Percentiles rank a stretch among this genome's conserved stretches.
Conservation (phyloP, 805 yeast species). For the Lachancea sp. region DNA sequence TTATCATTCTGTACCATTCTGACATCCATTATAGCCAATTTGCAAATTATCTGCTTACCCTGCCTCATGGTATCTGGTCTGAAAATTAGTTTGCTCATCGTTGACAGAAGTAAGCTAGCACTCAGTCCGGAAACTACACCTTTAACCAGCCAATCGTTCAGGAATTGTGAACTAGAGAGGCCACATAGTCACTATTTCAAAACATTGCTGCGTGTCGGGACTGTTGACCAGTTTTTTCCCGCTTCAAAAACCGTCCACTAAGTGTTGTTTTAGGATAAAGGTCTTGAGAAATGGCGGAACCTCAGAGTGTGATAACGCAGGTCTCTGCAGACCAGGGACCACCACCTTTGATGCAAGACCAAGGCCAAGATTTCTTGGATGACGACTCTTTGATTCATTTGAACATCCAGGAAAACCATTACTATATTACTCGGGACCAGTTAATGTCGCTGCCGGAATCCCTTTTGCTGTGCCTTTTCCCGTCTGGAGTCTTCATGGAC, state of each 20-base stretch:
- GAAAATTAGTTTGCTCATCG: background rate
- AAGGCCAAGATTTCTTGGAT: conserved; percentile 27
- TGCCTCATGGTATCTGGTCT: background rate
- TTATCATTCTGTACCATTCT: too few species aligned
- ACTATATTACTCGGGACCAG: conserved; percentile 79
- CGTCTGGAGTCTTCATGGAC: conserved; percentile 84
- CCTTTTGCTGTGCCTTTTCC: conserved; percentile 76
- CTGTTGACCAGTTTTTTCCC: background rate
- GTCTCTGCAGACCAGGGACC: conserved; percentile 42
- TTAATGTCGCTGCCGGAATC: conserved; percentile 89
- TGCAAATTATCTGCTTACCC: background rate
- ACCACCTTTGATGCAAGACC: conserved; percentile 12
- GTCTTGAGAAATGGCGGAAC: conserved; percentile 7
- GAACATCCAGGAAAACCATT: conserved; percentile 67
- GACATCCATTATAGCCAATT: too few species aligned
- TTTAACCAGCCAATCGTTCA: background rate
- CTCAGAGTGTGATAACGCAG: conserved; percentile 58
- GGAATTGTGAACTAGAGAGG: background rate
- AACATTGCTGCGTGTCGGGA: background rate
- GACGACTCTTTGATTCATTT: conserved; percentile 62
- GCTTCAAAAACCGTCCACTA: background rate
- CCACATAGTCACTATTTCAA: background rate
- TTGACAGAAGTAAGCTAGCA: background rate
- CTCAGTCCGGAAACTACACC: background rate
- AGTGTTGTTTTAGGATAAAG: background rate